Base-by-base conservation (phyloP, 1,284 basidiomycete species). In the Trichosporon faecale region DNA sequence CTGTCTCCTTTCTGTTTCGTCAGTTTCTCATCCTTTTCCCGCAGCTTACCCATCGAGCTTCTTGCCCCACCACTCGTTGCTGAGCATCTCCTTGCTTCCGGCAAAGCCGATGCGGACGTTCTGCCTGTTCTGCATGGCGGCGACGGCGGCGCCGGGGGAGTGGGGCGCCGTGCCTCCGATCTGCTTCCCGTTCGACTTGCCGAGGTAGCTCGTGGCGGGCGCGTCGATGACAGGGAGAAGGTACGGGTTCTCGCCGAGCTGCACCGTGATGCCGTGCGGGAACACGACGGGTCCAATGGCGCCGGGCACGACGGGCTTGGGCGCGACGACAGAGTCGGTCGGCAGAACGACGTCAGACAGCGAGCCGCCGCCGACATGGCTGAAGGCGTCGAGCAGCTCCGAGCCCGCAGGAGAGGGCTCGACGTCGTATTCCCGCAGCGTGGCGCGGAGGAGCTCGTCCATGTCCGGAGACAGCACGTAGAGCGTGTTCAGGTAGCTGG, bases 81-180 rank as follows among this genome's bases (percentile, higher is more conserved):
- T 89, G 81, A 98, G 91, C 71, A 95, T 75, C 8, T 91, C 91
- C 1, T 90, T 86, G 40, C 92, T 90, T 9, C 95, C 96, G 2
- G 91, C 86, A 85, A 94, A 97, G 2, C 90, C 88, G 27, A 90
- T 89, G 11, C 95, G 87, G 0, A 91, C 90, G 75, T 91, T 93
- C 70, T 88, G 88, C 27, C 86, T 84, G 0, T 93, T 89, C 84
- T 99, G 96, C 86, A 98, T 92, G 6, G 93, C 95, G 3, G 91
- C 91, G 60, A 94, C 93, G 46, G 98, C 85, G 31, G 88, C 86
- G 14, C 57, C 57, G 57, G 29, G 18, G 27, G 16, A 70, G 64
- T 92, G 91, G 40, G 91, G 90, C 0, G 88, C 86, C 0, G 86
- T 85, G 68, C 89, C 87, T 3, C 88, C 88, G 33, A 84, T 87